Percentiles rank a stretch among this genome's conserved stretches.
These are phyloP conservation scores for Neotropicomus parvogracilis DNA, from an alignment of 1,284 basidiomycete genomes.

Conservation along the genomic window DNA sequence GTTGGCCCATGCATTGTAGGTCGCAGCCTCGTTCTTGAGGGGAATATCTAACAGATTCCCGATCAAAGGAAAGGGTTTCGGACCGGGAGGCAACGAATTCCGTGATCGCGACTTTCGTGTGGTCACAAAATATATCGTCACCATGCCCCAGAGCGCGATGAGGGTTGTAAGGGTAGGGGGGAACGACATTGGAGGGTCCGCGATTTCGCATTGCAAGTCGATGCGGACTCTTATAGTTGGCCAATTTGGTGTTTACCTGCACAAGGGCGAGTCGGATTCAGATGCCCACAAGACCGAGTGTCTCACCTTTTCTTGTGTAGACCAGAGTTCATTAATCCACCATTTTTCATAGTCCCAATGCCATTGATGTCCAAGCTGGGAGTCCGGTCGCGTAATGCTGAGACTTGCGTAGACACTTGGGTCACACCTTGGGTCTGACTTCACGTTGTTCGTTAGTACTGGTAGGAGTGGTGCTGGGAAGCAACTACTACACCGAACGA, in stretches of 20 bases:
- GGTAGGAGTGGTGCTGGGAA: too few species aligned
- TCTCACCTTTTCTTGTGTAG: slow-evolving; percentile 21
- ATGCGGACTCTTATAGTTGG: slow-evolving; percentile 24
- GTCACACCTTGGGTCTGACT: too few species aligned
- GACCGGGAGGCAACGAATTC: slow-evolving; percentile 31
- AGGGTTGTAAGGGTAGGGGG: slow-evolving; percentile 17
- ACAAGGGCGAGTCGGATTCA: slow-evolving; percentile 15
- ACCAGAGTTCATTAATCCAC: too few species aligned
- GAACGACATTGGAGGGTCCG: slow-evolving; percentile 18
- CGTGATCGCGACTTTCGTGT: slow-evolving; percentile 13
- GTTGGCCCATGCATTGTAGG: slow-evolving; percentile 34
- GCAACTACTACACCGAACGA: too few species aligned
- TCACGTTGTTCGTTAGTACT: too few species aligned
- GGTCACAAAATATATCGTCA: slow-evolving; percentile 20
- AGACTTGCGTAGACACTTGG: too few species aligned
- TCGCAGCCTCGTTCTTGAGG: slow-evolving; percentile 26
- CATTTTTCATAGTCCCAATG: too few species aligned
- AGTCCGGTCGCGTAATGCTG: too few species aligned
- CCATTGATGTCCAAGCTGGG: too few species aligned
- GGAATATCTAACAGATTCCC: slow-evolving; percentile 34
- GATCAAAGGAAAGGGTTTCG: slow-evolving; percentile 31
- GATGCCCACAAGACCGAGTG: slow-evolving; percentile 10
- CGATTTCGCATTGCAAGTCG: slow-evolving; percentile 4
- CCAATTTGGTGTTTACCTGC: slow-evolving; percentile 6
- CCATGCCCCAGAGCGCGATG: slow-evolving; percentile 23